Conservation (phyloP, 164 flowering plant genomes). For the Dillenia suffruticosa region DNA sequence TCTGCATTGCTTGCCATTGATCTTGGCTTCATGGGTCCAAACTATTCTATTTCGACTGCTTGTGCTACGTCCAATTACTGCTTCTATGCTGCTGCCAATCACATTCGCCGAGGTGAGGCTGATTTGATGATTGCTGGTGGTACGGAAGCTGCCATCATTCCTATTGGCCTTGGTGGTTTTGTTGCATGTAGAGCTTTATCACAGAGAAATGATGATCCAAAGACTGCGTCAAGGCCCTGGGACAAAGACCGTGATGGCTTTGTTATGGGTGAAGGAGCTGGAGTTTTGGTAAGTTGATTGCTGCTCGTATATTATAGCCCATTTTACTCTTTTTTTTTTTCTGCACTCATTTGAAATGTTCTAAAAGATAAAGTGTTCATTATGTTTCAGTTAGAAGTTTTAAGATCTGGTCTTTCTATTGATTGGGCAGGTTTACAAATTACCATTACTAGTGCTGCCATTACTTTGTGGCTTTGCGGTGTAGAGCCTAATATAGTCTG, state of each 20-base stretch:
- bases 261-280: slow-evolving; percentile 97
- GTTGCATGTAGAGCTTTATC: slow-evolving; percentile 96
- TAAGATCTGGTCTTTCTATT: no score
- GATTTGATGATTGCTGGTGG: slow-evolving; percentile 97
- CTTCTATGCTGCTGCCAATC: slow-evolving; percentile 96
- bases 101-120: slow-evolving; percentile 93
- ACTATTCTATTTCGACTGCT: slow-evolving; percentile 92
- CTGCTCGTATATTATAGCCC: no score
- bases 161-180: slow-evolving; percentile 89
- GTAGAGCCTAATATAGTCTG: no score
- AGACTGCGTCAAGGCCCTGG: slow-evolving; percentile 98
- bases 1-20: slow-evolving; percentile 95
- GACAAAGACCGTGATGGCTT: slow-evolving; percentile 91
- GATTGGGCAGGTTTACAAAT: no score
- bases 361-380: no score
- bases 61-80: slow-evolving; percentile 97
- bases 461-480: no score
- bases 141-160: slow-evolving; percentile 92
- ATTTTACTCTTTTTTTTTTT: no score
- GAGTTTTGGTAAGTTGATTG: slow-evolving; percentile 65
- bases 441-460: no score
- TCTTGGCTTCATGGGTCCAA: slow-evolving; percentile 95
- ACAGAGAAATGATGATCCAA: slow-evolving; percentile 97
- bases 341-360: no score
- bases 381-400: no score